Evolutionary conservation across 345 rosid species (phyloP), one percentile per base, ranked within the genome.

Genomic region (Linum lewisii): DNA sequence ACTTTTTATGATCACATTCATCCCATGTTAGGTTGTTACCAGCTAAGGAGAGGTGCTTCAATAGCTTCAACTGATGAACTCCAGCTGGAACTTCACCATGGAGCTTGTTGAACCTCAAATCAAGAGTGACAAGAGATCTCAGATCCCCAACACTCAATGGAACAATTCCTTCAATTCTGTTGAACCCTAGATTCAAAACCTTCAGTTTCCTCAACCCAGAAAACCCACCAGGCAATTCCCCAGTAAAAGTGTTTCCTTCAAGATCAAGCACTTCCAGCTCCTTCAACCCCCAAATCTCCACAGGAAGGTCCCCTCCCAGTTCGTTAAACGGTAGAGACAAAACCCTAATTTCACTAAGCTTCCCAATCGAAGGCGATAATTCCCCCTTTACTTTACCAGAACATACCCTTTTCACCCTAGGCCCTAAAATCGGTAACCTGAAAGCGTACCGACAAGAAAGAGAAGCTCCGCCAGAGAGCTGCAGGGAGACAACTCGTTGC

Each of bases 151-250:
- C 54, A 62, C 73, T 51, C 19, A 15, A 11, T 1, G 73, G 73
- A 58, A 75, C 59, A 57, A 47, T 51, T 23, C 75, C 73, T 38
- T 32, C 47, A 68, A 72, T 59, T 36, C 67, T 62, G 51, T 75
- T 75, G 42, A 75, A 62, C 38, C 69, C 79, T 47, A 75, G 69
- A 62, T 75, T 75, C 69, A 75, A 63, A 24, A 75, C 64, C 45
- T 65, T 14, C 59, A 71, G 49, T 14, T 53, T 66, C 23, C 47
- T 53, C 57, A 75, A 54, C 58, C 73, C 71, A 42, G 51, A 63
- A 56, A 68, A 65, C 21, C 44, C 58, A 59, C n/a, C 21, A 5
- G 69, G 71, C 51, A 68, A 55, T 44, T 19, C 45, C 44, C 79
- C 76, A 15, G 53, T 55, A n/a, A 75, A 63, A n/a, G 42, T 59